Evolutionary conservation across 345 rosid genomes (phyloP), one percentile per base, ranked within the genome.

Genomic region (Salix caprea): DNA sequence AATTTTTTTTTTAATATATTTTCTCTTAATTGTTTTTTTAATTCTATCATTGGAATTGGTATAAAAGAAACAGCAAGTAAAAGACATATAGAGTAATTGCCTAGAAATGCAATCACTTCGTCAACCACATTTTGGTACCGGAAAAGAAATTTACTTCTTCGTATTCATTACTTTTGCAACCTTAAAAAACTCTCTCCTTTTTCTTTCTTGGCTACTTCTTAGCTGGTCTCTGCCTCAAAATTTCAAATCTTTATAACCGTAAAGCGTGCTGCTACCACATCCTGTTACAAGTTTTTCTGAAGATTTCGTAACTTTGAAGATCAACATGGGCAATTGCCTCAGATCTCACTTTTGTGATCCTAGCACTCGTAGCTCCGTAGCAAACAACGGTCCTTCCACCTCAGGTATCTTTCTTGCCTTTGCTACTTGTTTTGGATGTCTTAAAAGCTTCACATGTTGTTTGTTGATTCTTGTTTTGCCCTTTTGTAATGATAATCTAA

Each of bases 241-340:
- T 18, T 7, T 37, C 16, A 26, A 15, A 40, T n/a, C 26, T n/a
- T 8, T 21, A n/a, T 56, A 56, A 9, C 10, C 28, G 11, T n/a
- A 23, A 56, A 56, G 26, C 23, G 26, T n/a, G 62, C 28, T 2
- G 26, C 62, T 3, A 3, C 28, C 24, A 11, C 16, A n/a, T n/a
- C 62, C 10, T n/a, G 13, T 7, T n/a, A 39, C 11, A 3, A n/a
- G 26, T 10, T 56, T 23, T 23, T 56, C 56, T 50, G 56, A 50
- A 50, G 56, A 50, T 50, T 50, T 5, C 56, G 7, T 50, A 50
- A 6, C 56, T n/a, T 56, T n/a, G 62, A 56, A 2, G 14, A 21
- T 58, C 72, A 65, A 70, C 50, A 88, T 88, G 91, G 91, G 91
- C 16, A 85, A 74, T 71, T 86, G 91, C 66, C 82, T 70, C 28